Base-by-base conservation (phyloP, 768 basidiomycete species). In the Tricholoma bakamatsutake region DNA sequence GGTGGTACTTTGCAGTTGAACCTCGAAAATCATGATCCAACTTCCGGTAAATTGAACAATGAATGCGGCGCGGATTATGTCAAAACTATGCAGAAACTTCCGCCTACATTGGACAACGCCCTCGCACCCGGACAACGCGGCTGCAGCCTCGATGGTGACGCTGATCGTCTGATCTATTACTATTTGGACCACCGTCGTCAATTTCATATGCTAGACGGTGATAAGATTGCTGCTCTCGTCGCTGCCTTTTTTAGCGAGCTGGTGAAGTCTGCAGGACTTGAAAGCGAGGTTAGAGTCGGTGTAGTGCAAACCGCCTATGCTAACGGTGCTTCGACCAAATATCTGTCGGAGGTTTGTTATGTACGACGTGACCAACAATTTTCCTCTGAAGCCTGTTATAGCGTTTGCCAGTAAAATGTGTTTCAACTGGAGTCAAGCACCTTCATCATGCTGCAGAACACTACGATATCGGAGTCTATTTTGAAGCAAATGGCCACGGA, bases 231-330 rank as follows among this genome's bases (percentile, higher is more conserved):
- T 3, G 86, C 89, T 0, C 79, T 99, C 34, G 93, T 93, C 21
- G 93, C 97, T 9, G 86, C 90, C 27, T 98, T 93, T 74, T 87
- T 99, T 59, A 85, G 91, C 34, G 93, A 93, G 55, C 81, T 96
- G 12, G 89, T 96, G 61, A 90, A 86, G 68, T 80, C 83, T 34
- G 85, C 95, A 15, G 93, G 92, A 17, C 74, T 98, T 40, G 88
- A 91, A 21, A 76, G 79, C 21, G 73, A 81, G 48, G 72, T 98
- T 59, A 83, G 88, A 67, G 89, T 98, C 27, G 97, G 97, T 31
- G 90, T 98, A 17, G 94, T 99, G 10, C 97, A 99, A 69, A 99
- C 97, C 0, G 97, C 97, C 3, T 99, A 99, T 69, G 97, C 97
- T 31, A 99, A 99, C 61, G 97, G 97, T 6, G 92, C 84, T 55